Evolutionary conservation across 768 basidiomycete species (phyloP).

Genomic region (Russula compacta): DNA sequence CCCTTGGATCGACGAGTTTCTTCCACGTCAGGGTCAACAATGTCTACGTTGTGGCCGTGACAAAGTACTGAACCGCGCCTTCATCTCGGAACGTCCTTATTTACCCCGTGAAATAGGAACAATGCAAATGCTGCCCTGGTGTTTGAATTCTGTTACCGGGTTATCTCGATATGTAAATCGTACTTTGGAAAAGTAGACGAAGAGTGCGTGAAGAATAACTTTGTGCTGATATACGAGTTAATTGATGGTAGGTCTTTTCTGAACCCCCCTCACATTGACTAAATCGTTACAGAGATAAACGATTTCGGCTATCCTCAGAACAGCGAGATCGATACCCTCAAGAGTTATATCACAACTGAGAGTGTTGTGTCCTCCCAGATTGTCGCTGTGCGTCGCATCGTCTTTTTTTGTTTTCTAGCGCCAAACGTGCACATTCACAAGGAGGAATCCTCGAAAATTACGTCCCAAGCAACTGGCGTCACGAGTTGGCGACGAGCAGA

Average conservation of each 20-base stretch:
- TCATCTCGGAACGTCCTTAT: not conserved
- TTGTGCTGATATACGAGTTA: conserved; percentile 95
- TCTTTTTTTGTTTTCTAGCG: not conserved
- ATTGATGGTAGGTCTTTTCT: conserved; percentile 66
- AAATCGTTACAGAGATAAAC: conserved; percentile 65
- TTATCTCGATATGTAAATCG: conserved; percentile 86
- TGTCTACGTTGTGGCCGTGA: conserved; percentile 90
- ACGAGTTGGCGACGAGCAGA: conserved; percentile 94
- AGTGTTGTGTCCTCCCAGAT: conserved; percentile 83
- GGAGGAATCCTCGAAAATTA: conserved; percentile 98
- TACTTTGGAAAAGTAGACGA: conserved; percentile 99
- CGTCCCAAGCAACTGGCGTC: conserved; percentile 91
- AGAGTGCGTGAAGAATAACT: conserved; percentile 98
- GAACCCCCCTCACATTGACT: not conserved
- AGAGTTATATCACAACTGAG: conserved; percentile 97
- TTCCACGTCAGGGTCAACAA: conserved; percentile 97
- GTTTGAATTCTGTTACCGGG: conserved; percentile 96
- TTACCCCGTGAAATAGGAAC: conserved; percentile 40
- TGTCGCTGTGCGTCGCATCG: conserved; percentile 52
- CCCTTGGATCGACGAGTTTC: conserved; percentile 96
- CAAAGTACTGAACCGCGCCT: conserved; percentile 52
- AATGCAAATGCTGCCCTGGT: conserved; percentile 97
- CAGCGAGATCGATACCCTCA: conserved; percentile 95
- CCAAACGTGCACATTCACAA: conserved; percentile 26
- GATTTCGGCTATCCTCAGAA: conserved; percentile 99